phyloP scores from a whole-genome alignment of 805 yeast genomes.

The Wickerhamomyces bovis region DNA sequence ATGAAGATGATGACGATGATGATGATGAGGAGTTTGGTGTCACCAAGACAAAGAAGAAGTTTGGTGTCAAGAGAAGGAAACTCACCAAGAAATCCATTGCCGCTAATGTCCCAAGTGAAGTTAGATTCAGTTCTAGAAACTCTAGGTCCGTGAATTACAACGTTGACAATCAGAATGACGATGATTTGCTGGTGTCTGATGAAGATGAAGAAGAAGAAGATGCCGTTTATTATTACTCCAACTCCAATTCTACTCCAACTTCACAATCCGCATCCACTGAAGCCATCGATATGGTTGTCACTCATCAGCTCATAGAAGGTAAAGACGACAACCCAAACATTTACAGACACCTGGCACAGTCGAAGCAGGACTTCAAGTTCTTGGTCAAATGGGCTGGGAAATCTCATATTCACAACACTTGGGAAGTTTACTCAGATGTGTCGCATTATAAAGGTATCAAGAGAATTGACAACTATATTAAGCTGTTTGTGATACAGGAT shows the following conservation, averaged over 20 bases:
- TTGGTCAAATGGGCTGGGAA: constrained; percentile 80
- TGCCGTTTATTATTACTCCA: constrained; percentile 18
- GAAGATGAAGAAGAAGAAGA: constrained; percentile 25
- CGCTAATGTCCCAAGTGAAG: constrained; percentile 35
- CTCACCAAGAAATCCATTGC: constrained; percentile 13
- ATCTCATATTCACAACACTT: constrained; percentile 91
- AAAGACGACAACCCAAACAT: constrained; percentile 27
- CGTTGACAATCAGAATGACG: constrained; percentile 54
- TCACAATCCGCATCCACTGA: constrained; percentile 25
- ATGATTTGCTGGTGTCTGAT: constrained; percentile 32
- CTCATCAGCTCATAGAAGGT: constrained; percentile 40
- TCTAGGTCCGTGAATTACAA: constrained; percentile 65
- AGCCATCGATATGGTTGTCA: constrained; percentile 45
- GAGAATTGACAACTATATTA: constrained; percentile 84
- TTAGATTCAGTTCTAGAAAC: constrained; percentile 74
- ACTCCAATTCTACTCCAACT: constrained; percentile 23
- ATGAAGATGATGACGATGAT: constrained; percentile 27
- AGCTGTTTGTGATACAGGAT: constrained; percentile 67
- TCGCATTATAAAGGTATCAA: constrained; percentile 63
- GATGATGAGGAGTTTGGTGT: constrained; percentile 35
- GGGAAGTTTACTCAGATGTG: constrained; percentile 66
- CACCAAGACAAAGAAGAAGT: constrained; percentile 20
- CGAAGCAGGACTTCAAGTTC: constrained; percentile 54
- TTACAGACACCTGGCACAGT: constrained; percentile 37
- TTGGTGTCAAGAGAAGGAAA: constrained; percentile 19